Evolutionary conservation across 495 filamentous ascomycete species (phyloP), one percentile per base, ranked within the genome.

Genomic region (Penicillium riverlandense): DNA sequence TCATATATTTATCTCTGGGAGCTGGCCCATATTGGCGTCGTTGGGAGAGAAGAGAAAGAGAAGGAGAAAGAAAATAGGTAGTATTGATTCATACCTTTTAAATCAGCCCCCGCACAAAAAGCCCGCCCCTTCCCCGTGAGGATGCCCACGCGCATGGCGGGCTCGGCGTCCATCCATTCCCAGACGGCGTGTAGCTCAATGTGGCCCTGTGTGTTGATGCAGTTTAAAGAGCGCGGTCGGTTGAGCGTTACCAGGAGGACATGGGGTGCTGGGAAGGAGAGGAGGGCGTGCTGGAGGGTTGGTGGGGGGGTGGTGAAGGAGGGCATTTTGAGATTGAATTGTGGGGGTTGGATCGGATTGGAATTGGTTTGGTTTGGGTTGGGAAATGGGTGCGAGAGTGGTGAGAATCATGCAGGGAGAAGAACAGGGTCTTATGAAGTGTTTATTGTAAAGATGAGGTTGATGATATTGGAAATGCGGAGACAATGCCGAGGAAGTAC

Each of bases 51-150:
- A 22, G 22, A 6, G 22, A 22, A 22, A 22, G 22, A 6, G 22
- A 13, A 11, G 16, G 13, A 37, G 29, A 40, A 36, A 8, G 34
- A 37, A 13, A 22, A 14, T 7, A 16, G 30, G 11, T 12, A 38
- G 32, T 38, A 22, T 14, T 27, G 10, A 11, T 40, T 31, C 36
- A 9, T 41, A 71, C 71, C 74, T 53, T 77, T 78, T 32, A 82
- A 45, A 60, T 82, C 78, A 4, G 76, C 75, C 1, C 78, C 78
- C 0, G 78, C 78, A 49, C 76, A 82, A 43, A 82, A 82, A 2
- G 78, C 74, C 40, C 71, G 63, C 13, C 78, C 78, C 12, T 58
- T 63, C 0, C 78, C 78, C 0, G 78, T 82, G 10, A 82, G 47
- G 14, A 82, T 67, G 2, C 69, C 77, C 7, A 79, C 74, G 10